These are phyloP conservation scores for Crithidia bombi DNA, from an alignment of 208 protist species.

Conservation along the genomic window DNA sequence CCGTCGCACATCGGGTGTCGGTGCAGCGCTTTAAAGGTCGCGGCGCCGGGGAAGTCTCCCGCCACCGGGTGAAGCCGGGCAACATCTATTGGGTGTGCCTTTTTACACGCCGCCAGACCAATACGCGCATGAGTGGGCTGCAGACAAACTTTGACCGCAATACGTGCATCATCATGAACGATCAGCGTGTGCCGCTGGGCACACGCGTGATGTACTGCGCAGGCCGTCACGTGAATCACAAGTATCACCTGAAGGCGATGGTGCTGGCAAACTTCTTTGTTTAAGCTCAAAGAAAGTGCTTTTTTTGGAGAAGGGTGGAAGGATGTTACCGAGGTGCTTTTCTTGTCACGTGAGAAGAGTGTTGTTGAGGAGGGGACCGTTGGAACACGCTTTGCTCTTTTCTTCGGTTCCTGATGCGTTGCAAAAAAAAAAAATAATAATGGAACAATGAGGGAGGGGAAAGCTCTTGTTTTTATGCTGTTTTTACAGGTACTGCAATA, in stretches of 20 bases:
- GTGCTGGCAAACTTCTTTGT: constrained; percentile 94
- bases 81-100: constrained; percentile 92
- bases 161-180: constrained; percentile 93
- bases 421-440: too few species aligned
- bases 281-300: constrained; percentile 26
- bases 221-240: constrained; percentile 92
- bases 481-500: too few species aligned
- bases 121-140: constrained; percentile 88
- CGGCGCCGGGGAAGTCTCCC: constrained; percentile 64
- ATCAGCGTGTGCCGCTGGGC: constrained; percentile 88
- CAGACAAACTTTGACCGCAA: constrained; percentile 93
- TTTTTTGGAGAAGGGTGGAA: too few species aligned
- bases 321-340: too few species aligned
- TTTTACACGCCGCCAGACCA: constrained; percentile 85
- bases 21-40: constrained; percentile 88
- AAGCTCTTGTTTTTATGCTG: too few species aligned
- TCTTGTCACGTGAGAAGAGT: neutral
- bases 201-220: constrained; percentile 93
- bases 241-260: constrained; percentile 91
- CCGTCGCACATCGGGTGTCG: constrained; percentile 88
- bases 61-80: constrained; percentile 84
- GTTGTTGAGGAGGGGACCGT: too few species aligned
- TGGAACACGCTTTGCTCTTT: too few species aligned
- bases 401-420: too few species aligned
- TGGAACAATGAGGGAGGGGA: too few species aligned